Conservation (phyloP, 441 rosid genomes). For the Raphanus hybrid region DNA sequence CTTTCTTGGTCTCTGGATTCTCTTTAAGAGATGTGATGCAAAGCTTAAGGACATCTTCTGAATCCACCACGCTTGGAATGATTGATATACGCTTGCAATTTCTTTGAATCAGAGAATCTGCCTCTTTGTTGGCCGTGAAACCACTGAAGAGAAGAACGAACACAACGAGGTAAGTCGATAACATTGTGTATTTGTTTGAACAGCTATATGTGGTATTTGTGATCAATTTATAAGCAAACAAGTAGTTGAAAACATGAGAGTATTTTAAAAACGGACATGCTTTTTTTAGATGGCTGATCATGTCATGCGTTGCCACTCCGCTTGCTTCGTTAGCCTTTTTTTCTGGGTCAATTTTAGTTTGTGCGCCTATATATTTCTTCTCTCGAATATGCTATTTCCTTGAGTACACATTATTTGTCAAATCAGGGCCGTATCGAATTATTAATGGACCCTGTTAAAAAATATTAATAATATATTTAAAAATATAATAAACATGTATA, state of each 20-base stretch:
- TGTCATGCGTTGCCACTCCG: constrained; percentile 24
- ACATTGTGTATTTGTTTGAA: neutral
- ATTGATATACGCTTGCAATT: neutral
- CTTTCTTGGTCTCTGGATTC: constrained; percentile 19
- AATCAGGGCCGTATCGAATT: too few species aligned
- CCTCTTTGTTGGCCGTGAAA: constrained; percentile 6
- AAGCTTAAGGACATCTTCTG: neutral
- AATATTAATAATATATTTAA: too few species aligned
- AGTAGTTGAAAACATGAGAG: neutral
- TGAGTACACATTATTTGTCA: neutral
- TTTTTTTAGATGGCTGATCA: constrained; percentile 24
- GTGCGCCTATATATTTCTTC: neutral
- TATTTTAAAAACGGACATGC: neutral
- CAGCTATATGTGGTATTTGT: neutral
- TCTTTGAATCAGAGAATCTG: constrained; percentile 13
- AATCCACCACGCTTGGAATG: neutral
- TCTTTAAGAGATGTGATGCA: constrained; percentile 7
- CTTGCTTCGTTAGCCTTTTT: neutral
- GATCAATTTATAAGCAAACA: constrained; percentile 1
- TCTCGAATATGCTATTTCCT: neutral
- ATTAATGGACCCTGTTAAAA: too few species aligned
- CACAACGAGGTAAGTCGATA: neutral
- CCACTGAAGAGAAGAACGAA: constrained; percentile 14
- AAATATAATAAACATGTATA: too few species aligned
- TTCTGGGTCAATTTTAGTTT: neutral